A percentile compares a stretch with the other conserved stretches of the same genome.
Conservation (phyloP, 441 rosid genomes). For the Syzygium malaccense region DNA sequence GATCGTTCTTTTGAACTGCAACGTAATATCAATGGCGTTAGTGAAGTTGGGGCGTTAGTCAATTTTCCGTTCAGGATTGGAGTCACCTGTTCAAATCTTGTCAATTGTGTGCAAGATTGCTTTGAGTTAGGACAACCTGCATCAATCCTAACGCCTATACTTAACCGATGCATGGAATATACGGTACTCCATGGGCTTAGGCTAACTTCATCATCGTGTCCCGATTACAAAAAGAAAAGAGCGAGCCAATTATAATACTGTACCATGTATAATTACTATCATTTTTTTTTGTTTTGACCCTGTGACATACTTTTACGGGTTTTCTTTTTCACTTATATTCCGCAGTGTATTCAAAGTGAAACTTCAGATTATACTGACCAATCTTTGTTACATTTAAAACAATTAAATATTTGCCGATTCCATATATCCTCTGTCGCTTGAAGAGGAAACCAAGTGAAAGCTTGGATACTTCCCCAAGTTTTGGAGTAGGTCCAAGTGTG, state of each 20-base stretch:
- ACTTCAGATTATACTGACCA: not conserved
- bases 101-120: not conserved
- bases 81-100: not conserved
- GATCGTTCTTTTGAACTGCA: not conserved
- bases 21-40: not conserved
- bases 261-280: no score
- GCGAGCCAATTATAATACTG: not conserved
- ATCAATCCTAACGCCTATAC: not conserved
- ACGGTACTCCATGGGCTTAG: not conserved
- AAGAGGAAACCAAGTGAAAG: not conserved
- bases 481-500: not conserved
- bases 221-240: not conserved
- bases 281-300: not conserved
- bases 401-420: not conserved
- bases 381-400: not conserved
- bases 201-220: not conserved
- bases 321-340: not conserved
- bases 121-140: not conserved
- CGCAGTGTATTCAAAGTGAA: not conserved
- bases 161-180: not conserved
- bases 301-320: not conserved
- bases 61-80: not conserved
- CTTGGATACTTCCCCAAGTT: not conserved
- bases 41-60: not conserved
- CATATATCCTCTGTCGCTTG: not conserved